These are phyloP conservation scores for Ganoderma leucocontextum DNA, from an alignment of 1,284 basidiomycete genomes.

Conservation along the genomic window DNA sequence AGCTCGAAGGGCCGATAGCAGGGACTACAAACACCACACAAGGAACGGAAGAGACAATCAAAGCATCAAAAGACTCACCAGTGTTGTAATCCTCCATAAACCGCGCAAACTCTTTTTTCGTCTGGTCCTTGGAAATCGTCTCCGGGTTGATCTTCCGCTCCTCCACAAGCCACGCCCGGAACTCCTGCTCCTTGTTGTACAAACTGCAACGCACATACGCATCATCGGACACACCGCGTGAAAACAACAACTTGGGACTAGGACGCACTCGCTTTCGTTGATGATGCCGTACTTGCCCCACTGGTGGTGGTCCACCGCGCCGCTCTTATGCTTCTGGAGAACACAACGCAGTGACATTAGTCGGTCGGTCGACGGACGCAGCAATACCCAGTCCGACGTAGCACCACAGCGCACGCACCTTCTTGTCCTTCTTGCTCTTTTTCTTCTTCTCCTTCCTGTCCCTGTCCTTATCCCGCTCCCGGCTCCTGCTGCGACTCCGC, in stretches of 20 bases:
- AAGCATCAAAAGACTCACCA: conserved; percentile 51
- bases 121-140: conserved; percentile 82
- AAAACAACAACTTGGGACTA: not conserved
- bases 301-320: conserved; percentile 60
- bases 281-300: conserved; percentile 93
- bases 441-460: conserved; percentile 57
- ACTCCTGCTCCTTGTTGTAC: conserved; percentile 83
- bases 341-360: conserved; percentile 9
- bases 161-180: conserved; percentile 90
- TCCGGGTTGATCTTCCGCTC: conserved; percentile 90
- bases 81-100: conserved; percentile 92
- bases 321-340: conserved; percentile 64
- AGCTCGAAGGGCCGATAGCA: no score
- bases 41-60: not conserved
- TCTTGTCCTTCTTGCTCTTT: conserved; percentile 75
- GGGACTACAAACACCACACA: no score
- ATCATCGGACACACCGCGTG: not conserved
- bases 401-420: conserved; percentile 47
- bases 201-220: conserved; percentile 53
- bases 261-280: conserved; percentile 79
- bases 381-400: no score
- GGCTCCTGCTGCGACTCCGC: conserved; percentile 49
- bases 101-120: conserved; percentile 82
- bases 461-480: conserved; percentile 62
- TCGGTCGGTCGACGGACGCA: not conserved